Conservation (phyloP, 257 asterid species). For the Verbascum thapsus region DNA sequence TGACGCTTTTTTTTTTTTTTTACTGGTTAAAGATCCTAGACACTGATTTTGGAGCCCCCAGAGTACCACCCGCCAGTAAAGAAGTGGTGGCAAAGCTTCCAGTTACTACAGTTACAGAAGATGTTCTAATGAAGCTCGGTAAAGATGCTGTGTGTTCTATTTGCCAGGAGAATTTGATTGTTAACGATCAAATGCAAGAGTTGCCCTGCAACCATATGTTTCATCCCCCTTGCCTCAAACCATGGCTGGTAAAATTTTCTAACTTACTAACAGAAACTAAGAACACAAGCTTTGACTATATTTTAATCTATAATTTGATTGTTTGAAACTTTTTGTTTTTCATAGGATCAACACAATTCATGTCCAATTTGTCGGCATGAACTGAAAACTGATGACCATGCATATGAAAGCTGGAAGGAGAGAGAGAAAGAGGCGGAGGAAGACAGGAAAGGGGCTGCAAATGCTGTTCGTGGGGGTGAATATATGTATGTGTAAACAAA, state of each 20-base stretch:
- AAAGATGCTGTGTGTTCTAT: constrained; percentile 83
- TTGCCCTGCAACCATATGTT: constrained; percentile 90
- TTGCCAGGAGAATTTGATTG: constrained; percentile 77
- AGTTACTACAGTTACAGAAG: constrained; percentile 60
- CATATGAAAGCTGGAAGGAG: constrained; percentile 91
- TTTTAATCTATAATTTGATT: constrained; percentile 1
- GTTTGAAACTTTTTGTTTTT: not conserved
- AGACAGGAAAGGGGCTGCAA: constrained; percentile 96
- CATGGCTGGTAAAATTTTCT: constrained; percentile 83
- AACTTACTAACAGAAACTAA: no score
- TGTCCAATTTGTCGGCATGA: constrained; percentile 97
- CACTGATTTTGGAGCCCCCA: constrained; percentile 60
- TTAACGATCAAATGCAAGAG: constrained; percentile 85
- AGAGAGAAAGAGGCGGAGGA: constrained; percentile 94
- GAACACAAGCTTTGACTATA: no score
- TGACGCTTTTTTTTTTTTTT: constrained; percentile 28
- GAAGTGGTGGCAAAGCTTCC: constrained; percentile 96
- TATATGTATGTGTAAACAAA: constrained; percentile 80
- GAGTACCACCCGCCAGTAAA: constrained; percentile 95
- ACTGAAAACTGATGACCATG: constrained; percentile 88
- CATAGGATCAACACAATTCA: constrained; percentile 88
- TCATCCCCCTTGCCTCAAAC: constrained; percentile 97
- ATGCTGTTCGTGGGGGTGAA: constrained; percentile 93
- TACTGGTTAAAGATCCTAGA: constrained; percentile 54
- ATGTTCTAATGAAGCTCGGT: constrained; percentile 61